A percentile compares a stretch with the other conserved stretches of the same genome.
Evolutionary conservation across 139 green algal species (phyloP).

Genomic region (Volvox africanus): DNA sequence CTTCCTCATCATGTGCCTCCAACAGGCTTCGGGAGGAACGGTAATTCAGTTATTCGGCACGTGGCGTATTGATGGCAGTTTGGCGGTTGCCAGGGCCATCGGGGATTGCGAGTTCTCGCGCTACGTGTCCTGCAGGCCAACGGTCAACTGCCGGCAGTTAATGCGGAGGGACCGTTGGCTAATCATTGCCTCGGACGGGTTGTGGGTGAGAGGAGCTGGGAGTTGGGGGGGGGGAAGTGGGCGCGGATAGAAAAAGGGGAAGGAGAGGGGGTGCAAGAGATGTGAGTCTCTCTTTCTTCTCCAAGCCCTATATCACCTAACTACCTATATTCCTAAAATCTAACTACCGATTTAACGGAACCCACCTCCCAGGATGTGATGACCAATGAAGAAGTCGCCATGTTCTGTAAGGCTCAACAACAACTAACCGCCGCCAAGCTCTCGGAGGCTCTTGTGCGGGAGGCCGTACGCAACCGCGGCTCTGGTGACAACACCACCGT

Average conservation of each 20-base stretch:
- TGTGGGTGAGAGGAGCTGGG: slow-evolving; percentile 18
- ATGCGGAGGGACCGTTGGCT: slow-evolving; percentile 30
- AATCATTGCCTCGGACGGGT: slow-evolving; percentile 30
- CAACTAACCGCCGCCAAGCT: slow-evolving; percentile 29
- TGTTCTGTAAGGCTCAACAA: slow-evolving; percentile 36
- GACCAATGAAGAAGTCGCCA: slow-evolving; percentile 42
- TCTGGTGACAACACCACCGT: slow-evolving; percentile 46
- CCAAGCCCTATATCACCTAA: too few species aligned
- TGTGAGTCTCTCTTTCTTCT: neutral
- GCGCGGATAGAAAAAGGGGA: neutral
- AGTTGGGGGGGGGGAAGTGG: neutral
- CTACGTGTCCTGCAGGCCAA: slow-evolving; percentile 26
- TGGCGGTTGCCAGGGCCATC: slow-evolving; percentile 44
- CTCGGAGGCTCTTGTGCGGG: slow-evolving; percentile 35
- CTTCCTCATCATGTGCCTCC: too few species aligned
- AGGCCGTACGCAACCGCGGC: slow-evolving; percentile 32
- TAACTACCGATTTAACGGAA: too few species aligned
- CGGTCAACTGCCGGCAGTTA: slow-evolving; percentile 35
- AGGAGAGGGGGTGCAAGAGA: neutral
- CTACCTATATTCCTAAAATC: too few species aligned
- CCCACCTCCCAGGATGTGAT: slow-evolving; percentile 36
- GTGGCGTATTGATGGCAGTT: slow-evolving; percentile 46
- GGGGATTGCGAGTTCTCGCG: slow-evolving; percentile 33
- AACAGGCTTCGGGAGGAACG: slow-evolving; percentile 34
- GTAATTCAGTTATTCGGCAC: slow-evolving; percentile 50